phyloP scores from a whole-genome alignment of 2,329 filamentous ascomycete species.

The Aspergillaceae sp. region DNA sequence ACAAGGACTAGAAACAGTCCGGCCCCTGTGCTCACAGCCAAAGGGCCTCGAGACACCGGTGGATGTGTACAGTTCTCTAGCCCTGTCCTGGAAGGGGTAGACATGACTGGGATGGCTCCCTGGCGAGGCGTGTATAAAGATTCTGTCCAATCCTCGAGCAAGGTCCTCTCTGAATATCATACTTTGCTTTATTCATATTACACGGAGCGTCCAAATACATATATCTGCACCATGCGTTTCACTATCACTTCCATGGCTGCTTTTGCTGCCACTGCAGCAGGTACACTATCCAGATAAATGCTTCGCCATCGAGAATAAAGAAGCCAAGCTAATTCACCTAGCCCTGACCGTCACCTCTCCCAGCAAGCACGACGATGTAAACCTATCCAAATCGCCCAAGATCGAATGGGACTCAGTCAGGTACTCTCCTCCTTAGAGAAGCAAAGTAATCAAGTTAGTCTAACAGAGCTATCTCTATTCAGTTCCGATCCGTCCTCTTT shows the following conservation, averaged over 20 bases:
- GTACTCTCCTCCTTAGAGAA: slow-evolving; percentile 13
- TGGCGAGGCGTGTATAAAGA: too few species aligned
- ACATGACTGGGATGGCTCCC: too few species aligned
- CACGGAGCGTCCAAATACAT: neutral
- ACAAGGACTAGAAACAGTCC: too few species aligned
- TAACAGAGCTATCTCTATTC: neutral
- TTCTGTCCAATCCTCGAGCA: too few species aligned
- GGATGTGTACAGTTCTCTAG: too few species aligned
- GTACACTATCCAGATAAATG: slow-evolving; percentile 9
- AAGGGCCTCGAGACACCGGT: too few species aligned
- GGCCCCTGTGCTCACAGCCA: too few species aligned
- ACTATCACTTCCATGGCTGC: slow-evolving; percentile 16
- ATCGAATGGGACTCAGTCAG: slow-evolving; percentile 33
- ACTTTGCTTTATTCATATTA: neutral
- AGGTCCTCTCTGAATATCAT: too few species aligned
- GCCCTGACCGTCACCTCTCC: slow-evolving; percentile 31
- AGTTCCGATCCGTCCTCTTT: slow-evolving; percentile 35
- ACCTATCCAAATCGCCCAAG: slow-evolving; percentile 29
- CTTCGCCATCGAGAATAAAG: neutral
- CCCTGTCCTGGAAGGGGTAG: too few species aligned
- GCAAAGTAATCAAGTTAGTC: neutral
- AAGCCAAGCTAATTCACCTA: neutral
- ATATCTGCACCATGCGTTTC: slow-evolving; percentile 18
- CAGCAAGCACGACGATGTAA: slow-evolving; percentile 21
- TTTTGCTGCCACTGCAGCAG: slow-evolving; percentile 22